Base-by-base conservation (phyloP, 345 rosid genomes). In the Rubroshorea leprosula region DNA sequence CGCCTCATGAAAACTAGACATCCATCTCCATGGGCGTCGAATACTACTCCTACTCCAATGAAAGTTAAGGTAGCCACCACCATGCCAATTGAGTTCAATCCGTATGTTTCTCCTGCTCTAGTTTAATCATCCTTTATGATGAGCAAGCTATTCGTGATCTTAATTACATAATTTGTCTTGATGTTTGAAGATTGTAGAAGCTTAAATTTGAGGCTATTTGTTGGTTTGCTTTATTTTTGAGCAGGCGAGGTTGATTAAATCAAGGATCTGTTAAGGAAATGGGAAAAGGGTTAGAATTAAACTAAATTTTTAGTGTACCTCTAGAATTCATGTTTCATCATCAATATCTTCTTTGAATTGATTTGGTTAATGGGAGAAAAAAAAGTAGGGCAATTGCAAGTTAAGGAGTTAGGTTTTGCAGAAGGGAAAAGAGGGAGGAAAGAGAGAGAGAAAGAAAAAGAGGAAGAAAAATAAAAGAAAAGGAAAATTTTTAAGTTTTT, bases 41-140 rank as follows among this genome's bases (percentile, higher is more conserved):
- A 46, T 22, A 38, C 66, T 0, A 69, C 65, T 52, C 72, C 83
- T 0, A 65, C 82, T 24, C 82, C 90, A 14, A 71, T 74, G 74
- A 35, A 83, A 53, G 71, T 47, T 53, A 20, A 18, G 52, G 47
- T 86, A 41, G 86, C 95, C 52, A 86, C 93, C 57, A 66, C 83
- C 71, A 81, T 89, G 95, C 98, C 98, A 2, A 15, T 82, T 1
- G 98, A 89, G 54, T 74, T 76, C 41, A 92, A 92, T 63, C 95
- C 98, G 27, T 89, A 89, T 64, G 87, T 86, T 11, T 77, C 93
- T 64, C 79, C 95, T 11, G 43, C 70, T 6, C 77, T 86, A 0
- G 70, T 66, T 25, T 67, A 61, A 6, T 35, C 72, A 0, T 77
- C 83, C 54, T 52, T 86, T 53, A 64, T 73, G 17, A 86, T 78